These are phyloP conservation scores for Bryoerythrophyllum caledonicum DNA, from an alignment of 225 moss, liverwort and hornwort species.

Conservation along the genomic window DNA sequence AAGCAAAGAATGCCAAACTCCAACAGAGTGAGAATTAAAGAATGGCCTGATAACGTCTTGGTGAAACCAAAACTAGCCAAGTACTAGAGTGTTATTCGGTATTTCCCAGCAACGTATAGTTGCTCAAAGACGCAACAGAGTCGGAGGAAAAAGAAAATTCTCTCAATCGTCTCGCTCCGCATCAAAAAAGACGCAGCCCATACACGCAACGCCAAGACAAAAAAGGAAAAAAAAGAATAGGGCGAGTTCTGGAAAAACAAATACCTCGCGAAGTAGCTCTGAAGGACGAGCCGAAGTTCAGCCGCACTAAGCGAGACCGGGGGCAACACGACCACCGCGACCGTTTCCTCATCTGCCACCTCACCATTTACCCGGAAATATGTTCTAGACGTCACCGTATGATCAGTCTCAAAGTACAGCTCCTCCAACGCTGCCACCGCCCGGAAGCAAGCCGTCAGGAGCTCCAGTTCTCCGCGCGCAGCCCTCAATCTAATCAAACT, in stretches of 20 bases:
- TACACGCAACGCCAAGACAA: background rate
- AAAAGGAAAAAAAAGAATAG: background rate
- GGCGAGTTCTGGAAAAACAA: background rate
- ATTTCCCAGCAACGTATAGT: background rate
- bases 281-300: background rate
- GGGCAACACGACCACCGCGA: slow-evolving; percentile 35
- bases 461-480: background rate
- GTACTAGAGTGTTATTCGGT: background rate
- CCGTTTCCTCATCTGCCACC: slow-evolving; percentile 44
- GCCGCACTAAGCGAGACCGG: slow-evolving; percentile 12
- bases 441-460: background rate
- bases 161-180: slow-evolving; percentile 6
- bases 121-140: background rate
- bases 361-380: slow-evolving; percentile 10
- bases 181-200: background rate
- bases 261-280: slow-evolving; percentile 36
- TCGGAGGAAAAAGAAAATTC: background rate
- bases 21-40: background rate
- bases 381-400: background rate
- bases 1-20: background rate
- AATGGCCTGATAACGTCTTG: background rate
- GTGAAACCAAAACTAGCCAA: background rate
- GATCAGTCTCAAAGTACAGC: background rate
- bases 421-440: background rate
- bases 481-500: slow-evolving; percentile 13